Evolutionary conservation across 306 rosid species (phyloP).

Genomic region (Ormosia semicastrata): DNA sequence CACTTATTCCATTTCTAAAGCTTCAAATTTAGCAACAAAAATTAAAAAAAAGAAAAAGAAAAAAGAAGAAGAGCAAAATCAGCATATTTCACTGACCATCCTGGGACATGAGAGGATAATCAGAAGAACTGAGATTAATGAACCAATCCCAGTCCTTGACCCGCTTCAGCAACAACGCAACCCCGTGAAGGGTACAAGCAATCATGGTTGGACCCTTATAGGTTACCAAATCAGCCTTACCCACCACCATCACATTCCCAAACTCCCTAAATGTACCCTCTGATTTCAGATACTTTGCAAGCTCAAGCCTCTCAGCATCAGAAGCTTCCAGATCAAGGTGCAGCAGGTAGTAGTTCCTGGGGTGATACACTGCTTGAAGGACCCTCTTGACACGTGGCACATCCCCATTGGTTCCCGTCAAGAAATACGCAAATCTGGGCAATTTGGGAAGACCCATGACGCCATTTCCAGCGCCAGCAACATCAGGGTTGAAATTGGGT

Average conservation of each 20-base stretch:
- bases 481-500: slow-evolving; percentile 19
- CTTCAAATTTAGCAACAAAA: neutral
- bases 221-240: slow-evolving; percentile 73
- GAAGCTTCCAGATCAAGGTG: slow-evolving; percentile 93
- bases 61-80: neutral
- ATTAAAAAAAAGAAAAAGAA: neutral
- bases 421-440: slow-evolving; percentile 74
- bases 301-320: slow-evolving; percentile 69
- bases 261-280: slow-evolving; percentile 46
- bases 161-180: slow-evolving; percentile 67
- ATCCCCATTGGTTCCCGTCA: slow-evolving; percentile 69
- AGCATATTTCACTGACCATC: slow-evolving; percentile 52
- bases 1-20: neutral
- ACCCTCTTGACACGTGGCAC: slow-evolving; percentile 56
- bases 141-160: slow-evolving; percentile 90
- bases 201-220: slow-evolving; percentile 77
- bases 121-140: slow-evolving; percentile 81
- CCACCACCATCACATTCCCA: slow-evolving; percentile 83
- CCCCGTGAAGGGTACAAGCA: slow-evolving; percentile 72
- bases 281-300: slow-evolving; percentile 64
- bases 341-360: slow-evolving; percentile 71
- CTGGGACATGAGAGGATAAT: slow-evolving; percentile 89
- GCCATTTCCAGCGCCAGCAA: neutral
- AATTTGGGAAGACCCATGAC: slow-evolving; percentile 44
- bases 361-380: slow-evolving; percentile 80